Base-by-base conservation (phyloP, 2,329 filamentous ascomycete genomes). In the Aspergillus pseudoglaucus region DNA sequence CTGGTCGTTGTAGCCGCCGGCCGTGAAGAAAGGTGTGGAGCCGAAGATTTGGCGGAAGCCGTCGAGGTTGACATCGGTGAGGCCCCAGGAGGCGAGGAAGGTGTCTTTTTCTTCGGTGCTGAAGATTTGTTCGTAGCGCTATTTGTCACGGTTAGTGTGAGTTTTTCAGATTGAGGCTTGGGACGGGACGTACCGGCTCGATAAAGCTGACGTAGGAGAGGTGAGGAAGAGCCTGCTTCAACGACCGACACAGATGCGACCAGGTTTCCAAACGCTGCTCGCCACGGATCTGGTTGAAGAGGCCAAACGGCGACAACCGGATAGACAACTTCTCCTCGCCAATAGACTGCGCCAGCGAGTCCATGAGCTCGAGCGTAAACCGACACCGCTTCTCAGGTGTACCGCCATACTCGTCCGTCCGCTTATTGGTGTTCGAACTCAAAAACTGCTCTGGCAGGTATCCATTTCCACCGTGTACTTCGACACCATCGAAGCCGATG, bases 281-380 rank as follows among this genome's bases (percentile, higher is more conserved):
- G 4, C 75, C 69, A 17, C 74, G 71, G 4, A 73, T 66, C 49
- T 78, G 74, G 47, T 80, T 79, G 56, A 75, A 80, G 2, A 77
- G 55, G 2, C 76, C 75, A 50, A 77, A 76, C 0, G 75, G 75
- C 0, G 69, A 68, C 8, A 78, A 60, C 3, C 75, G 67, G 38
- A 78, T 73, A 3, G 70, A 64, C 25, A 76, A 37, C 39, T 71
- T 74, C 2, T 75, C 66, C 18, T 72, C 61, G 1, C 77, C 77
- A 2, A 79, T 61, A 0, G 68, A 65, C 30, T 65, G 54, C 0
- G 72, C 68, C 14, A 79, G 47, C 46, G 68, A 58, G 30, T 70
- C 64, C 58, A 77, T 76, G n/a, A 82, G 66, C 53, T 81, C 78
- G 2, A 83, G 59, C 1, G 72, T 73, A 54, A 85, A 84, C 4